Evolutionary conservation across 2,329 filamentous ascomycete species (phyloP).

Genomic region (Aureobasidium sp.): DNA sequence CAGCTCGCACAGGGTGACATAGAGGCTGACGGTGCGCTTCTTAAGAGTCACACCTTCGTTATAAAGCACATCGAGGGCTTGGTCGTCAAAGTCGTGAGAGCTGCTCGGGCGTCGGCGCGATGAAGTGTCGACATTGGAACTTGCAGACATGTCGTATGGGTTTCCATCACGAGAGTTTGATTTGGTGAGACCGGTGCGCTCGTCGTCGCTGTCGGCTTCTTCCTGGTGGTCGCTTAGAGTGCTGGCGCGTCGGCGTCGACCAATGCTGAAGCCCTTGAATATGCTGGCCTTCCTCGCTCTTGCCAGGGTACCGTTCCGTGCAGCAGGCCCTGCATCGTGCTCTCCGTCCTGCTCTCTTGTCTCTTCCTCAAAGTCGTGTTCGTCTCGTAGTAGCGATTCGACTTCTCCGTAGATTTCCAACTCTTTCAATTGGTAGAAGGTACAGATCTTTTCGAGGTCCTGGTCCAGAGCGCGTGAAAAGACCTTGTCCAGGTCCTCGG

Average conservation of each 20-base stretch:
- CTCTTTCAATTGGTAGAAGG: constrained; percentile 87
- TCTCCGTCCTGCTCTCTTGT: constrained; percentile 24
- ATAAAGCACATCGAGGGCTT: constrained; percentile 62
- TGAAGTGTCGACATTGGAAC: constrained; percentile 3
- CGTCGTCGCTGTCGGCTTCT: constrained; percentile 54
- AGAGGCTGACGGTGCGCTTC: constrained; percentile 79
- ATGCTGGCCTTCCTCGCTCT: constrained; percentile 43
- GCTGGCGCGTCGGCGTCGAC: constrained; percentile 38
- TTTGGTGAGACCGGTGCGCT: constrained; percentile 38
- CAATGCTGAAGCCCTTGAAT: constrained; percentile 45
- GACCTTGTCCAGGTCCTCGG: constrained; percentile 66
- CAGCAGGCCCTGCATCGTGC: neutral
- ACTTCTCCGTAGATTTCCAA: constrained; percentile 78
- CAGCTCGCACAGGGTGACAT: constrained; percentile 88
- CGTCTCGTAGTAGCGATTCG: constrained; percentile 67
- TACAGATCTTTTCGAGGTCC: constrained; percentile 88
- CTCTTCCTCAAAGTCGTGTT: constrained; percentile 60
- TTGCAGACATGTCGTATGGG: constrained; percentile 16
- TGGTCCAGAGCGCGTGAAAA: constrained; percentile 77
- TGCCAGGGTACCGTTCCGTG: constrained; percentile 20
- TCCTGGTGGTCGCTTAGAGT: constrained; percentile 35
- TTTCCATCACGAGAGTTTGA: constrained; percentile 23
- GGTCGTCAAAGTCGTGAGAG: constrained; percentile 65
- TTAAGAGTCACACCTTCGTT: constrained; percentile 77
- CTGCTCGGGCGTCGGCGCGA: constrained; percentile 12